Conservation (phyloP, 805 yeast genomes). For the Cyberlindnera bimundalis region DNA sequence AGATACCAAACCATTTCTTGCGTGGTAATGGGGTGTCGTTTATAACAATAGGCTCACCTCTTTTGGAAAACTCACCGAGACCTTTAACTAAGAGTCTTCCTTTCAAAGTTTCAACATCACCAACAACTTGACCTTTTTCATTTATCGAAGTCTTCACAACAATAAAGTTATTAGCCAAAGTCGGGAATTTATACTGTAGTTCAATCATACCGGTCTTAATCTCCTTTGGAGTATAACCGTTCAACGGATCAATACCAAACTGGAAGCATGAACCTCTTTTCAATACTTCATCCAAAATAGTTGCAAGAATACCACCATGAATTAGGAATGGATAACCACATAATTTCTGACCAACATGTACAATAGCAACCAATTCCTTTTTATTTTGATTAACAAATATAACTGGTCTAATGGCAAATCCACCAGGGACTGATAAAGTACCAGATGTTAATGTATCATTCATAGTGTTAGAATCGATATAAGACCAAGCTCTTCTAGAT, state of each 20-base stretch:
- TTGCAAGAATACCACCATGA: constrained; percentile 87
- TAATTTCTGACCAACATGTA: constrained; percentile 73
- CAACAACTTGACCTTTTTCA: constrained; percentile 40
- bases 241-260: constrained; percentile 29
- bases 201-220: constrained; percentile 47
- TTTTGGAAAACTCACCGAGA: constrained; percentile 39
- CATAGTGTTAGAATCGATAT: constrained; percentile 40
- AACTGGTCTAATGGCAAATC: constrained; percentile 69
- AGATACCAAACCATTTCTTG: constrained; percentile 6
- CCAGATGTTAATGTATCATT: constrained; percentile 39
- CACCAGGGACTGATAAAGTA: constrained; percentile 72
- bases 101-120: constrained; percentile 48
- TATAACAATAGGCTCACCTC: constrained; percentile 1
- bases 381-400: constrained; percentile 56
- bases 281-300: constrained; percentile 73
- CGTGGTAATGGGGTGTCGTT: neutral
- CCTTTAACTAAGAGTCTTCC: constrained; percentile 60
- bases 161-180: constrained; percentile 74
- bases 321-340: constrained; percentile 86
- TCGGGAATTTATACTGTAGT: constrained; percentile 63
- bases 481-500: constrained; percentile 40
- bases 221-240: constrained; percentile 37
- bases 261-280: constrained; percentile 47
- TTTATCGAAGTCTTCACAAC: constrained; percentile 51
- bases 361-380: constrained; percentile 58